Percentiles rank a stretch among this genome's conserved stretches.
Conservation (phyloP, 192 early-diverging fungal genomes). For the Gryganskiella cystojenkinii region DNA sequence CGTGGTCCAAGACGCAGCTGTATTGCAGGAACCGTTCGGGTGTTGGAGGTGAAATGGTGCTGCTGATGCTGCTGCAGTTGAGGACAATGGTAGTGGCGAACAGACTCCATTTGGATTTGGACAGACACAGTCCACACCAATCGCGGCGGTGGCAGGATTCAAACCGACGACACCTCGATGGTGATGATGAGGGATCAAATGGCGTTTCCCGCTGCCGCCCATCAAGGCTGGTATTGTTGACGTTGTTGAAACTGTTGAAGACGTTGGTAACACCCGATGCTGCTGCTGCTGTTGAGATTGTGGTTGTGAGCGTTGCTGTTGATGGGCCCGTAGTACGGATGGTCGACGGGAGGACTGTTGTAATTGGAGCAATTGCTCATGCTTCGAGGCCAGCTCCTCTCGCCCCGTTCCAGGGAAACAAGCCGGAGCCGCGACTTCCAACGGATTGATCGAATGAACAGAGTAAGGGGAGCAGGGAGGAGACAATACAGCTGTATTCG, state of each 20-base stretch:
- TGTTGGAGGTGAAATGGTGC: not conserved
- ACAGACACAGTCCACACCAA: too few relatives aligned
- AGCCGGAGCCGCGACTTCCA: conserved; percentile 23
- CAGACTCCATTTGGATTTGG: not conserved
- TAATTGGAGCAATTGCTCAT: conserved; percentile 23
- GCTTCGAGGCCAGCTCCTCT: conserved; percentile 20
- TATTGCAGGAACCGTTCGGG: not conserved
- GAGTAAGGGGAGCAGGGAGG: not conserved
- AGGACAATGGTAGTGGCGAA: not conserved
- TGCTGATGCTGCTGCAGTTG: not conserved
- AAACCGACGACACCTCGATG: not conserved
- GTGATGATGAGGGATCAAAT: conserved; percentile 31
- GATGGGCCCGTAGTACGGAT: not conserved
- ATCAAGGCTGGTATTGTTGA: not conserved
- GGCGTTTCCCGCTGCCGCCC: not conserved
- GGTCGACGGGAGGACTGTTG: conserved; percentile 24
- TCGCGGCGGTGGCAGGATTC: not conserved
- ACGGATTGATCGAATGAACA: not conserved
- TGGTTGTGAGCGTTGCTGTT: not conserved
- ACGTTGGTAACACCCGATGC: not conserved
- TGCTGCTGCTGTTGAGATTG: not conserved
- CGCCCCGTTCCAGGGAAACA: conserved; percentile 34
- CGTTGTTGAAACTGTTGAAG: not conserved
- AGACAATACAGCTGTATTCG: not conserved
- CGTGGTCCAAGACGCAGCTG: not conserved